phyloP scores from a whole-genome alignment of 495 filamentous ascomycete species.

The Xylaria castorea region DNA sequence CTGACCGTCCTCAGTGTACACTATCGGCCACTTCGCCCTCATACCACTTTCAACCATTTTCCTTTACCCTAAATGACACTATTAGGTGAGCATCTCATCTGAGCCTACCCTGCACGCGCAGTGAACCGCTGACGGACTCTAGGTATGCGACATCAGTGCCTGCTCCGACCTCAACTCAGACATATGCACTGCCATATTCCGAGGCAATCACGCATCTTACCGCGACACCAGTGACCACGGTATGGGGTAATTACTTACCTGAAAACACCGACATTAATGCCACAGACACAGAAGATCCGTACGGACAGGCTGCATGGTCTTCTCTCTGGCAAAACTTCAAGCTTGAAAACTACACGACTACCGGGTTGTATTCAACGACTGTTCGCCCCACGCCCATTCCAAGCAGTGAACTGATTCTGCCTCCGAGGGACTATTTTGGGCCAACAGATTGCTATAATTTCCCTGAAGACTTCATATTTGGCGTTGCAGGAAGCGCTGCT shows the following conservation, averaged over 20 bases:
- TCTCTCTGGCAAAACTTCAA: slow-evolving; percentile 21
- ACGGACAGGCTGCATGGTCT: slow-evolving; percentile 18
- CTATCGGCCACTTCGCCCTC: neutral
- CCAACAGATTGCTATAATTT: slow-evolving; percentile 33
- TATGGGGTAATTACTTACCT: slow-evolving; percentile 16
- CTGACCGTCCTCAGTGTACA: slow-evolving; percentile 3
- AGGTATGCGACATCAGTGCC: slow-evolving; percentile 11
- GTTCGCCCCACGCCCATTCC: slow-evolving; percentile 4
- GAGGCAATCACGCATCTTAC: neutral
- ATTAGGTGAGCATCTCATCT: neutral
- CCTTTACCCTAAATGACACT: slow-evolving; percentile 12
- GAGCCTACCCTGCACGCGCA: neutral
- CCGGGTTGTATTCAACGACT: slow-evolving; percentile 6
- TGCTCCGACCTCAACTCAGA: slow-evolving; percentile 8
- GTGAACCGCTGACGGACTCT: neutral
- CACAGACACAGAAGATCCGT: slow-evolving; percentile 11
- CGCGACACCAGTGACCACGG: neutral
- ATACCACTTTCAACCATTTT: slow-evolving; percentile 13
- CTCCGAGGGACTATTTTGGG: slow-evolving; percentile 18
- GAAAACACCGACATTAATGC: neutral
- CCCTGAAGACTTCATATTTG: slow-evolving; percentile 37
- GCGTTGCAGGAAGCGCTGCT: slow-evolving; percentile 37
- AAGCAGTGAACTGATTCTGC: slow-evolving; percentile 5
- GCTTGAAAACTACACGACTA: slow-evolving; percentile 14
- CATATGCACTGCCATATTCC: slow-evolving; percentile 5